Percentiles rank a stretch among this genome's conserved stretches.
These are phyloP conservation scores for Candida sp. DNA, from an alignment of 1,139 yeast species.

Conservation along the genomic window DNA sequence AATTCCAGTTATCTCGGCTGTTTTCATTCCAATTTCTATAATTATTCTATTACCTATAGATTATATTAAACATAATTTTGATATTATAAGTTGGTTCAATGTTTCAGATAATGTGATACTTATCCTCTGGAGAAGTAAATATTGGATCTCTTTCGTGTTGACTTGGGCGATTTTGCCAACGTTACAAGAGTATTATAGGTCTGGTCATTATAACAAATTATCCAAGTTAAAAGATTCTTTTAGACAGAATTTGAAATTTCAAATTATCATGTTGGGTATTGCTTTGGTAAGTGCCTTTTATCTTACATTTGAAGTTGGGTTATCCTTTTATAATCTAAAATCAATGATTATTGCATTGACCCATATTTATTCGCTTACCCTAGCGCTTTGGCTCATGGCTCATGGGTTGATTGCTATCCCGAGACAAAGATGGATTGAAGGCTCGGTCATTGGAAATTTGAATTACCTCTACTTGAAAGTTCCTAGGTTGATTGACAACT, in stretches of 20 bases:
- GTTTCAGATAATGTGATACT: conserved; percentile 45
- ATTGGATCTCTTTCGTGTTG: conserved; percentile 75
- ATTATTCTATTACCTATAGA: conserved; percentile 40
- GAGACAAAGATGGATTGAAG: conserved; percentile 51
- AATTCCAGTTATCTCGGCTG: conserved; percentile 35
- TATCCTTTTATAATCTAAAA: conserved; percentile 55
- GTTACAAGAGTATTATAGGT: conserved; percentile 67
- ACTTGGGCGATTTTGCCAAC: conserved; percentile 76
- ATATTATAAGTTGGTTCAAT: conserved; percentile 19
- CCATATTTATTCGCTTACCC: conserved; percentile 72
- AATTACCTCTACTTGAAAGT: conserved; percentile 50
- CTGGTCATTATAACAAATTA: conserved; percentile 57
- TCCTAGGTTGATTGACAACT: conserved; percentile 55
- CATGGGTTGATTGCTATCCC: conserved; percentile 77
- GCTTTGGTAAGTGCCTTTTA: conserved; percentile 58
- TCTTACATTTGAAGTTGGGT: conserved; percentile 58
- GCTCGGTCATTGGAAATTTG: conserved; percentile 36
- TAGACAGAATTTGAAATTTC: conserved; percentile 56
- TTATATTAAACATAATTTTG: conserved; percentile 26
- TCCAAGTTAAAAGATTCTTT: conserved; percentile 55
- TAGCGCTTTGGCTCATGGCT: conserved; percentile 84
- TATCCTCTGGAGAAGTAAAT: conserved; percentile 66
- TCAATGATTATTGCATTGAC: conserved; percentile 72
- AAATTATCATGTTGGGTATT: conserved; percentile 50
- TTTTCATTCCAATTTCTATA: conserved; percentile 44